Base-by-base conservation (phyloP, 371 early-diverging fungal genomes). In the Syncephalastrum racemosum region DNA sequence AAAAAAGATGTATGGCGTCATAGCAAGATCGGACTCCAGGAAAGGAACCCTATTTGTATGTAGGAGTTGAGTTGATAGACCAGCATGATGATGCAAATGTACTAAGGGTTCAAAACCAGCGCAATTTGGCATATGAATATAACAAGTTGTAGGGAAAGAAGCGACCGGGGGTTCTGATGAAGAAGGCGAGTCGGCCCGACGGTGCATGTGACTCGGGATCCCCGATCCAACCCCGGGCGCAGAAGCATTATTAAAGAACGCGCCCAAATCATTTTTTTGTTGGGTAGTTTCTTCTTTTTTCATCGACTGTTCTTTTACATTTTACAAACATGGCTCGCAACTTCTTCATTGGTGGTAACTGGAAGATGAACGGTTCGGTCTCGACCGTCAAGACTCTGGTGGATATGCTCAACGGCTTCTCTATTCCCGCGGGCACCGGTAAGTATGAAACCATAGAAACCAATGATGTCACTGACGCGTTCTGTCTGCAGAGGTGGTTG, bases 301-400 rank as follows among this genome's bases (percentile, higher is more conserved):
- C 19, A 22, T 42, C 22, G 23, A 50, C 24, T 2, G 10, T 45
- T 31, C 10, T 41, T 41, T 49, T 13, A 22, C 45, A 43, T 7
- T 16, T 56, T 40, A 31, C 27, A 25, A 62, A 61, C 58, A 83
- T 84, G 84, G 67, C 68, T 71, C 86, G 87, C 72, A 84, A 81
- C 63, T 83, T 83, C 70, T 83, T 86, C 75, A 72, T 87, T 69
- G 86, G 87, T 59, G 87, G 87, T 61, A 96, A 96, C 89, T 96
- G 95, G 93, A 96, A 96, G 83, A 93, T 96, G 95, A 98, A 98
- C 83, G 98, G 96, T 73, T 82, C 87, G 59, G 71, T 77, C 47
- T 70, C 80, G 53, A 79, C 86, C 50, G 82, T 88, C 75, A 84
- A 89, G 73, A 70, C 81, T 53, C 82, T 97, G 55, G 84, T 91